Evolutionary conservation across 768 basidiomycete genomes (phyloP).

Genomic region (Tulasnella sp.): DNA sequence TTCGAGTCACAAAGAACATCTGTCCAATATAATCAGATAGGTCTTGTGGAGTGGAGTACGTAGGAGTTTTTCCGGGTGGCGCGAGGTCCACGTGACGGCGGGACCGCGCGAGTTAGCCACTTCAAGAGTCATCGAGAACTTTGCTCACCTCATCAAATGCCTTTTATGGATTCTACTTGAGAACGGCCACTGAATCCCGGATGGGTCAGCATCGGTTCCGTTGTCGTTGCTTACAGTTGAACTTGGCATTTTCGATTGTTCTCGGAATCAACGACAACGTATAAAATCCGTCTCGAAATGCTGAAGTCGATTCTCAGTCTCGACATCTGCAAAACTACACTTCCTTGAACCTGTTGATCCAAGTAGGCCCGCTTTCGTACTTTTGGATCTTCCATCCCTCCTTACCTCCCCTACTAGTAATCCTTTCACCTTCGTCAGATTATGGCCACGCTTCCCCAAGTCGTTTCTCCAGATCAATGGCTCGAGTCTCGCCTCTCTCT

Average conservation of each 20-base stretch:
- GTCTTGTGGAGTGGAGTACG: not conserved
- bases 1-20: not conserved
- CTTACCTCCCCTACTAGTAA: not conserved
- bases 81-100: not conserved
- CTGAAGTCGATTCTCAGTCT: not conserved
- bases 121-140: not conserved
- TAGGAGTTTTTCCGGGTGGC: not conserved
- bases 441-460: not conserved
- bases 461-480: conserved; percentile 4
- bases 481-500: not conserved
- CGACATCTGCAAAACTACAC: not conserved
- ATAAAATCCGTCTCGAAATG: not conserved
- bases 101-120: not conserved
- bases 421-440: not conserved
- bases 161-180: not conserved
- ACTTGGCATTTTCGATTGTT: no score
- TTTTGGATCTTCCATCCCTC: not conserved
- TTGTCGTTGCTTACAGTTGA: not conserved
- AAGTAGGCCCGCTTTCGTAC: not conserved
- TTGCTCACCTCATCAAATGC: not conserved
- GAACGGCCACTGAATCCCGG: not conserved
- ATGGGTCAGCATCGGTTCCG: not conserved
- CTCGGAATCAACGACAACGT: not conserved
- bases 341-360: not conserved
- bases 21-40: not conserved